A percentile compares a stretch with the other conserved stretches of the same genome.
Evolutionary conservation across 2,329 filamentous ascomycete species (phyloP).

Genomic region (Aureobasidium vineae): DNA sequence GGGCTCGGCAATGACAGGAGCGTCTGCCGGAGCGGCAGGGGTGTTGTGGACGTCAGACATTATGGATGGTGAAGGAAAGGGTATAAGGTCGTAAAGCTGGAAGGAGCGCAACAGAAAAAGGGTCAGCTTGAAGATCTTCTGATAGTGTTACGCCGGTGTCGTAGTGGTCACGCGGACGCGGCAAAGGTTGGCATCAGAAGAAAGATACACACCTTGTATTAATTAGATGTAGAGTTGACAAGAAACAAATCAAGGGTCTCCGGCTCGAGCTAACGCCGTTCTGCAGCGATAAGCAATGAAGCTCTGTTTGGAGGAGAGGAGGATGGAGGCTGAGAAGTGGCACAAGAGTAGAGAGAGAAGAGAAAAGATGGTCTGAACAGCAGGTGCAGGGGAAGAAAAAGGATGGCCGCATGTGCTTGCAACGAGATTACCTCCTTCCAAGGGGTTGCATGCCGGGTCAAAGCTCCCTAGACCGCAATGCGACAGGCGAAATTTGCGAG

Average conservation of each 20-base stretch:
- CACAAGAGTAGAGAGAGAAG: constrained; percentile 19
- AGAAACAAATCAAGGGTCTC: constrained; percentile 21
- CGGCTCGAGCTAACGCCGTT: constrained; percentile 23
- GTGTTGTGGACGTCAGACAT: constrained; percentile 35
- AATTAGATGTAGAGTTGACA: constrained; percentile 25
- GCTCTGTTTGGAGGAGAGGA: constrained; percentile 4
- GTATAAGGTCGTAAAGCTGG: constrained; percentile 22
- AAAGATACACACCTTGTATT: constrained; percentile 24
- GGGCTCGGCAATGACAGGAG: constrained; percentile 26
- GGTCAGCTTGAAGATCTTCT: constrained; percentile 9
- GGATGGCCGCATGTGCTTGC: constrained; percentile 23
- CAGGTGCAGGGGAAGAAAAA: constrained; percentile 23
- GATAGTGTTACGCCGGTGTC: not conserved
- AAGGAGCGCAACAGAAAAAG: constrained; percentile 13
- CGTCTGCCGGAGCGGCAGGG: constrained; percentile 25
- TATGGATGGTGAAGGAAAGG: constrained; percentile 26
- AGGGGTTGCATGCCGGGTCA: constrained; percentile 16
- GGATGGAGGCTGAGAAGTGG: constrained; percentile 18
- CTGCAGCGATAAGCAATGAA: constrained; percentile 22
- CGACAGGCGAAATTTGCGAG: constrained; percentile 16
- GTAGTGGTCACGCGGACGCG: constrained; percentile 2
- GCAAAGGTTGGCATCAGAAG: not conserved
- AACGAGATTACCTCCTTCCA: constrained; percentile 24
- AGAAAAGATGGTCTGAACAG: constrained; percentile 20
- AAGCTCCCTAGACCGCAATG: not conserved